Base-by-base conservation (phyloP, 129 eudicot species). In the Tanacetum coccineum region DNA sequence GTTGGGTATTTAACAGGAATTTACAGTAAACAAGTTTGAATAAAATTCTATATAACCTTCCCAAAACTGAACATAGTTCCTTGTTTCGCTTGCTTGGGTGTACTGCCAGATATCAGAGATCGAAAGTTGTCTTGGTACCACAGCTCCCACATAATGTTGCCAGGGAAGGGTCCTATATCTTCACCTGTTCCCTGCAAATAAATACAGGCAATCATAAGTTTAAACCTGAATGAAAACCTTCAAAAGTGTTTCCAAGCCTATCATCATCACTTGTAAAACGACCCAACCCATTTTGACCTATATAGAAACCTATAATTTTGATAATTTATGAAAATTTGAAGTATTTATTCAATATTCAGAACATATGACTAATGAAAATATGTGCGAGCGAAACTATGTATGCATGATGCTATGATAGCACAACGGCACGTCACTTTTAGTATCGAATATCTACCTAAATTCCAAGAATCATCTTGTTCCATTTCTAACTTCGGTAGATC, bases 401-500 rank as follows among this genome's bases (percentile, higher is more conserved):
- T 36, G 42, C 42, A 36, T 36, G 42, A 36, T 7, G 42, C 9
- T 36, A 36, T 36, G 42, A 36, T 36, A 36, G 21, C 20, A 7
- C 9, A n/a, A 53, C 18, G 13, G 9, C 8, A 9, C 26, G 11
- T n/a, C 20, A 14, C 8, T 26, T 25, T 21, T 21, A 70, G 47
- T 42, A 57, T 40, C 0, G 21, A 15, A 8, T 30, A 53, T 25
- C 50, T 80, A 82, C 92, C 89, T 81, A 82, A 25, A 70, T 58
- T 77, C 79, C 77, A 83, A 50, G 77, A 56, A 81, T 89, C 87
- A 74, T 75, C 79, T 85, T 30, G 85, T 59, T 54, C 84, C 83
- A 73, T 90, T n/a, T n/a, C n/a, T n/a, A n/a, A n/a, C n/a, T n/a
- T n/a, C n/a, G n/a, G n/a, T n/a, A n/a, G n/a, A n/a, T n/a, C n/a